Base-by-base conservation (phyloP, 1,284 basidiomycete genomes). In the Apiotrichum brassicae region DNA sequence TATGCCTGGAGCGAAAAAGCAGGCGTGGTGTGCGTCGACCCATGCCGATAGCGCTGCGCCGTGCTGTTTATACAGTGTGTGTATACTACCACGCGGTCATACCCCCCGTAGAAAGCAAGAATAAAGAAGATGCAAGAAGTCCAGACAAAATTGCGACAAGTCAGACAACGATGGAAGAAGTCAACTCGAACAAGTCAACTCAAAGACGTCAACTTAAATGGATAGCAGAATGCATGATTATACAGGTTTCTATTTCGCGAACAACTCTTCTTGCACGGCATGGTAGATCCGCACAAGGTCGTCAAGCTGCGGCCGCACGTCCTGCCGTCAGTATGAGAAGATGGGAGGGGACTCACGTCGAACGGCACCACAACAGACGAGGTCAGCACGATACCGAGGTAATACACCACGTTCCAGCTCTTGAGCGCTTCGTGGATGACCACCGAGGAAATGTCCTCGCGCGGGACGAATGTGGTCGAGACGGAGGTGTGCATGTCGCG, bases 1-100 rank as follows among this genome's bases (percentile, higher is more conserved):
- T 94, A 93, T 73, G 87, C 93, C n/a, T 94, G 90, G 87, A 87
- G 81, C 71, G 92, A 97, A 70, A 81, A 83, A 13, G 88, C 88
- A 59, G 92, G 92, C 2, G 82, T 92, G 47, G 79, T 97, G 42
- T 92, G 86, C 65, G 82, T 94, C 43, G 92, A 97, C 56, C 60
- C 66, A 19, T 68, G 65, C 54, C 54, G 68, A 26, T 57, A 28
- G 34, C 8, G 28, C 28, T n/a, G n/a, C n/a, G n/a, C n/a, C n/a
- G n/a, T n/a, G n/a, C n/a, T n/a, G n/a, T n/a, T n/a, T n/a, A n/a
- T n/a, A n/a, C n/a, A n/a, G n/a, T n/a, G n/a, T n/a, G n/a, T n/a
- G n/a, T n/a, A n/a, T n/a, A n/a, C n/a, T n/a, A n/a, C n/a, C n/a
- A n/a, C n/a, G n/a, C n/a, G n/a, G n/a, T n/a, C n/a, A n/a, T n/a